Base-by-base conservation (phyloP, 371 early-diverging fungal species). In the Capniomyces stellatus region DNA sequence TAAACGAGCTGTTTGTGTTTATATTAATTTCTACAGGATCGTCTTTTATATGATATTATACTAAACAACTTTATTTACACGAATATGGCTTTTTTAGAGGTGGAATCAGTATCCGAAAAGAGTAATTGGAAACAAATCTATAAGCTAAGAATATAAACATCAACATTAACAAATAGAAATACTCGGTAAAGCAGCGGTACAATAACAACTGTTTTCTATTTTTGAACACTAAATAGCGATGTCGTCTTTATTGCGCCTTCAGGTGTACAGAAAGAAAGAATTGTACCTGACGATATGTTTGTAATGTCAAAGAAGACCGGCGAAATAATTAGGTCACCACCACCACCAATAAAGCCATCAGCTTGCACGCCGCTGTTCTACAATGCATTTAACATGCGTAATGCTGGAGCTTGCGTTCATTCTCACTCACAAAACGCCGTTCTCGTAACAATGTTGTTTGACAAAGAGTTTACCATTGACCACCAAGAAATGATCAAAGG, bases 401-500 rank as follows among this genome's bases (percentile, higher is more conserved):
- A 76, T 35, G 89, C 92, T n/a, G 85, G 85, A 30, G 92, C 93
- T 3, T 92, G 93, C 73, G 89, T 96, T 61, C 94, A 94, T 62
- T 91, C 94, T 2, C 95, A 96, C 68, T 92, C 92, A 15, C 90
- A 89, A 64, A 74, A 87, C 59, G 97, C 97, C 0, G 91, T 94
- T 29, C 82, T 94, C 82, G 91, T 75, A 1, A 93, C 97, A 0
- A 62, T 96, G 64, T 62, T 93, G 46, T 68, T 74, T 18, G 82
- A 81, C 22, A 63, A 74, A 19, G 76, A 72, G 29, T 86, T 86
- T 66, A 67, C 67, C n/a, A 89, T 96, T 48, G 85, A 89, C 10
- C 89, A 94, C 63, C 93, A 92, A 69, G 97, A 96, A 66, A 94
- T 94, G 95, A 96, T 96, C 69, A 96, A 96, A 71, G 97, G 97